Percentiles rank a stretch among this genome's conserved stretches.
These are phyloP conservation scores for Blastobotrys malaysiensis DNA, from an alignment of 1,139 yeast genomes.

Conservation along the genomic window DNA sequence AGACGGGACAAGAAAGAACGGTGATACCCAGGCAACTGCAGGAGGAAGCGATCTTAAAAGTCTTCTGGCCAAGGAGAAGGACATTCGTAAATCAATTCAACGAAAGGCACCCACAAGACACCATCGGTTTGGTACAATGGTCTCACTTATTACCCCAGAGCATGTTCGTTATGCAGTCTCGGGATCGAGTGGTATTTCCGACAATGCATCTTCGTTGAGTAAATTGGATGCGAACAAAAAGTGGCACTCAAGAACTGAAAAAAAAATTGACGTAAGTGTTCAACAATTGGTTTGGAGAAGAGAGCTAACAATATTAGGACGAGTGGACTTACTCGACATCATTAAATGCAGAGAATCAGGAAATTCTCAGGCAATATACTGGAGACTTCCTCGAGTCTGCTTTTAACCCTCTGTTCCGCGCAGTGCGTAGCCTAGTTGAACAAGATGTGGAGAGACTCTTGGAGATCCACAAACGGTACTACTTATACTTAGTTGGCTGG, in stretches of 20 bases:
- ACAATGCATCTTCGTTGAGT: conserved; percentile 46
- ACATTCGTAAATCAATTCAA: conserved; percentile 40
- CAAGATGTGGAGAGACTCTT: conserved; percentile 36
- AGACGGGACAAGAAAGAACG: conserved; percentile 1
- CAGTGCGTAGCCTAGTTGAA: conserved; percentile 48
- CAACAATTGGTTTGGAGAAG: conserved; percentile 39
- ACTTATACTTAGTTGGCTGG: conserved; percentile 67
- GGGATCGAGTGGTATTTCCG: conserved; percentile 63
- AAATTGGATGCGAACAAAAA: conserved; percentile 61
- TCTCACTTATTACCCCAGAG: conserved; percentile 59
- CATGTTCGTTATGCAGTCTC: conserved; percentile 61
- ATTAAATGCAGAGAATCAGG: conserved; percentile 34
- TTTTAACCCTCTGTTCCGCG: conserved; percentile 59
- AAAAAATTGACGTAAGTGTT: conserved; percentile 28
- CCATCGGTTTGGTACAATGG: conserved; percentile 83
- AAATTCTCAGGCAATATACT: conserved; percentile 43
- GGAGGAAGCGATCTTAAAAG: conserved; percentile 38
- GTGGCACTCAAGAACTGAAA: conserved; percentile 45
- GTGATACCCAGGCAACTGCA: background rate
- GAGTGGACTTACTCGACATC: conserved; percentile 26
- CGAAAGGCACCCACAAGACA: conserved; percentile 60
- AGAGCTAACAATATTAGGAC: conserved; percentile 16
- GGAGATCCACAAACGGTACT: conserved; percentile 41
- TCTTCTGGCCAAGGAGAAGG: conserved; percentile 54
- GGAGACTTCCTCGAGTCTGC: conserved; percentile 66